Base-by-base conservation (phyloP, 2,329 filamentous ascomycete genomes). In the Tolypocladium inflatum region DNA sequence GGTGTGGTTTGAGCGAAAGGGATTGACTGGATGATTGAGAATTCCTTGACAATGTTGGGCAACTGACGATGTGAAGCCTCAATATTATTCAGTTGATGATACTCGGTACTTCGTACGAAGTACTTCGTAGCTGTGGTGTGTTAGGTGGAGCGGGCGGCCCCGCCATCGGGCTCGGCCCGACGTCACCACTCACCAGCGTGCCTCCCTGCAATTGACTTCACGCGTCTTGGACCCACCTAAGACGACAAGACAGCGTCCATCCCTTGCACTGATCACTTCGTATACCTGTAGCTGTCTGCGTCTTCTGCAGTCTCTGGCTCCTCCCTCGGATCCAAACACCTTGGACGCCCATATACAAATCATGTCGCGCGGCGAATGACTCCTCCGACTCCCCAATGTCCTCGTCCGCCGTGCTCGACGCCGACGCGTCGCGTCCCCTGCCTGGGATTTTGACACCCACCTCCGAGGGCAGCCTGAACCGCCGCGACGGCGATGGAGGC, bases 361-460 rank as follows among this genome's bases (percentile, higher is more conserved):
- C 8, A 58, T 62, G 57, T 38, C 48, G 38, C 52, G 26, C n/a
- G 30, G 17, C 58, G 55, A 56, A 60, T 58, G 52, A 59, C 38
- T 55, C 39, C 57, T 55, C 38, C 57, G 59, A 42, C 13, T 30
- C 37, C 60, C 64, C 61, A 60, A 74, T 73, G 72, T 66, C 70
- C 64, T 70, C 70, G 60, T 65, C 70, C 59, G 65, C 66, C 60
- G 59, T 66, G 60, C 61, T 65, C 61, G 71, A 66, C 63, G 65
- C 72, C 64, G 75, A 78, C 77, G 78, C 78, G 79, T 78, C 79
- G 76, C 79, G 77, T 74, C 73, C 71, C 60, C 66, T 62, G 61
- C 74, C 72, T 57, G 72, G 72, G 63, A 73, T 76, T 63, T 69
- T 76, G 63, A 76, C 73, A 54, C 70, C 75, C 55, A 71, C 68